Evolutionary conservation across 2,329 filamentous ascomycete species (phyloP).

Genomic region (Atkinsonella texensis): DNA sequence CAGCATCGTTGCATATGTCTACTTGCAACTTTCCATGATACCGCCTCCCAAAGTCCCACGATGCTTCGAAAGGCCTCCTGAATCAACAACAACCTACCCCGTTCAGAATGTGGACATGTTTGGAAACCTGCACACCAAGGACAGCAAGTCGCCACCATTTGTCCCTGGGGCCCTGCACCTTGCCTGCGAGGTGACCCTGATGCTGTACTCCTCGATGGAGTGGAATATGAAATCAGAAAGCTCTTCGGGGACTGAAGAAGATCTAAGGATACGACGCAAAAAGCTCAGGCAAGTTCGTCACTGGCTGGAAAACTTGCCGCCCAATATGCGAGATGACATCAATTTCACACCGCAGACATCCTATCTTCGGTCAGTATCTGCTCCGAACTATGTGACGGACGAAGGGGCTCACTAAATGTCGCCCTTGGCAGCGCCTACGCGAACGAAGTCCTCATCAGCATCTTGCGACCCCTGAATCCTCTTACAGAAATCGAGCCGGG

Average conservation of each 20-base stretch:
- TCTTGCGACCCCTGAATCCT: slow-evolving; percentile 5
- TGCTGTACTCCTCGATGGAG: slow-evolving; percentile 9
- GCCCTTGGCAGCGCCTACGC: slow-evolving; percentile 3
- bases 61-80: slow-evolving; percentile 5
- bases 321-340: slow-evolving; percentile 7
- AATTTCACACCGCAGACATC: slow-evolving; percentile 10
- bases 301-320: slow-evolving; percentile 7
- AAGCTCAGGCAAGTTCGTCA: slow-evolving; percentile 1
- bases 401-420: neutral
- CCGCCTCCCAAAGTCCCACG: slow-evolving; percentile 6
- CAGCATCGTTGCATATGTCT: slow-evolving; percentile 8
- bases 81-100: neutral
- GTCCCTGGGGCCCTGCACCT: slow-evolving; percentile 6
- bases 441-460: slow-evolving; percentile 9
- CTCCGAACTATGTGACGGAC: neutral
- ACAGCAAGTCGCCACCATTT: slow-evolving; percentile 5
- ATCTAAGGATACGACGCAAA: slow-evolving; percentile 4
- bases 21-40: slow-evolving; percentile 8
- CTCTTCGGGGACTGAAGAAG: slow-evolving; percentile 2
- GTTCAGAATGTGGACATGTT: slow-evolving; percentile 6
- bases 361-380: slow-evolving; percentile 6
- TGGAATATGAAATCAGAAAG: slow-evolving; percentile 3
- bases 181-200: slow-evolving; percentile 9
- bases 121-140: slow-evolving; percentile 2
- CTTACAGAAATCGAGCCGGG: slow-evolving; percentile 6